Evolutionary conservation across 257 asterid species (phyloP).

Genomic region (Handroanthus guayacan): DNA sequence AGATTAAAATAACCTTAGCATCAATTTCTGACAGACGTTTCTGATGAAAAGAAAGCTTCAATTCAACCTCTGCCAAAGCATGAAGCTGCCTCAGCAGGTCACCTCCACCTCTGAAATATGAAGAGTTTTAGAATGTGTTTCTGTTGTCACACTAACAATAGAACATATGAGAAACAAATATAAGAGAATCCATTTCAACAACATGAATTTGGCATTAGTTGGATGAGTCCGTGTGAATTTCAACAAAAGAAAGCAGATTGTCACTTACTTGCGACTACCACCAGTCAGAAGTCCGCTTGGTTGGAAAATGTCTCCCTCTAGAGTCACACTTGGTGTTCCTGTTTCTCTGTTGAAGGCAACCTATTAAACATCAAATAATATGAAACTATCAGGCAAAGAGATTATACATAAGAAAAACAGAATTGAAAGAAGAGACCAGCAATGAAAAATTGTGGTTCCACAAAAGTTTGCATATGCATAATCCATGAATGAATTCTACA

Average conservation of each 20-base stretch:
- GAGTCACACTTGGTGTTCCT: slow-evolving; percentile 76
- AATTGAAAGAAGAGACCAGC: slow-evolving; percentile 20
- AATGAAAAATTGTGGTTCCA: background rate
- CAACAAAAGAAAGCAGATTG: slow-evolving; percentile 33
- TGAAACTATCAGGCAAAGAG: background rate
- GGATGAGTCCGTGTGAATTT: slow-evolving; percentile 4
- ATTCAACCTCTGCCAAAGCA: slow-evolving; percentile 84
- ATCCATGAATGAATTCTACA: background rate
- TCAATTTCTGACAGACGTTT: slow-evolving; percentile 69
- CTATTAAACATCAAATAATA: slow-evolving; percentile 48
- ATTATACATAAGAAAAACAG: slow-evolving; percentile 23
- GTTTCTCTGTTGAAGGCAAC: slow-evolving; percentile 78
- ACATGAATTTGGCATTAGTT: slow-evolving; percentile 5
- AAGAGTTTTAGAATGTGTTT: slow-evolving; percentile 34
- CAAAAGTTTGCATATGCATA: background rate
- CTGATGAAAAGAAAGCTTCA: slow-evolving; percentile 68
- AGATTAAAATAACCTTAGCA: slow-evolving; percentile 59
- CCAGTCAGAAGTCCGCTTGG: slow-evolving; percentile 98
- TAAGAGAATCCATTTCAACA: slow-evolving; percentile 12
- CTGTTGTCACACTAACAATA: slow-evolving; percentile 10
- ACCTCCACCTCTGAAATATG: slow-evolving; percentile 89
- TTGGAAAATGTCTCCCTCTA: slow-evolving; percentile 93
- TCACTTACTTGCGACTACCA: slow-evolving; percentile 91
- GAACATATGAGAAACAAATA: slow-evolving; percentile 15
- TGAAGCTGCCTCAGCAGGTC: slow-evolving; percentile 83